phyloP scores from a whole-genome alignment of 2,329 filamentous ascomycete species.

The Fragosphaeria purpurea region DNA sequence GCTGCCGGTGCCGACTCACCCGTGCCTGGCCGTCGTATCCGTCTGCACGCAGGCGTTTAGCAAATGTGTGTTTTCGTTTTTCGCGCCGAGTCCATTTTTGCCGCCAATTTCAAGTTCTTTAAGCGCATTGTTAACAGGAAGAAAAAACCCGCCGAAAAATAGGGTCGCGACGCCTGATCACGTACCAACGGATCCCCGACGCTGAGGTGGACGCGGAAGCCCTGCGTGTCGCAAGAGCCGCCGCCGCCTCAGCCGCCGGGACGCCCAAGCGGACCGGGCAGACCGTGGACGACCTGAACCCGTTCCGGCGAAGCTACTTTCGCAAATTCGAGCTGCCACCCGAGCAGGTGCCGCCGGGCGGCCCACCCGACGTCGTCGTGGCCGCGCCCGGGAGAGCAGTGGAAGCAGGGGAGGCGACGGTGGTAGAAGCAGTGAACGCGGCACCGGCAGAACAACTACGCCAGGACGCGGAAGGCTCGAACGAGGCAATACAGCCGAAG shows the following conservation, averaged over 20 bases:
- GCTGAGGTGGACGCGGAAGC: constrained; percentile 37
- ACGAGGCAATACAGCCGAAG: too few species aligned
- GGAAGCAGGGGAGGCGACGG: neutral
- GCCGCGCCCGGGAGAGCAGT: neutral
- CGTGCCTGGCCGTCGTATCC: constrained; percentile 60
- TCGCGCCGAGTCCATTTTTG: too few species aligned
- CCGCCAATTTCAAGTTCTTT: too few species aligned
- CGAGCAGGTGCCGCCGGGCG: neutral
- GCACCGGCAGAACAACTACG: too few species aligned
- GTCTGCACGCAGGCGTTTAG: constrained; percentile 83
- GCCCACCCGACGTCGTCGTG: neutral
- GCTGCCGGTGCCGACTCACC: constrained; percentile 67
- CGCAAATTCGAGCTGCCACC: constrained; percentile 34
- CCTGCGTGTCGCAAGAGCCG: constrained; percentile 22
- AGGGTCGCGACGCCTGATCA: constrained; percentile 85
- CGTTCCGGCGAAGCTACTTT: constrained; percentile 51
- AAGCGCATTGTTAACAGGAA: too few species aligned
- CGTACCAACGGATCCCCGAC: constrained; percentile 65
- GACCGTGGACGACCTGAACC: constrained; percentile 50
- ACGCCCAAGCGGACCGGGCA: constrained; percentile 28
- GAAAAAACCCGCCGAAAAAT: neutral
- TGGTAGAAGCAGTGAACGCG: too few species aligned
- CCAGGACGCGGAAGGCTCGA: too few species aligned
- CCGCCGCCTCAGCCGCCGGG: constrained; percentile 19
- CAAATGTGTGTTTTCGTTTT: constrained; percentile 52